Evolutionary conservation across 2,329 filamentous ascomycete species (phyloP).

Genomic region (Sporothrix pallida): DNA sequence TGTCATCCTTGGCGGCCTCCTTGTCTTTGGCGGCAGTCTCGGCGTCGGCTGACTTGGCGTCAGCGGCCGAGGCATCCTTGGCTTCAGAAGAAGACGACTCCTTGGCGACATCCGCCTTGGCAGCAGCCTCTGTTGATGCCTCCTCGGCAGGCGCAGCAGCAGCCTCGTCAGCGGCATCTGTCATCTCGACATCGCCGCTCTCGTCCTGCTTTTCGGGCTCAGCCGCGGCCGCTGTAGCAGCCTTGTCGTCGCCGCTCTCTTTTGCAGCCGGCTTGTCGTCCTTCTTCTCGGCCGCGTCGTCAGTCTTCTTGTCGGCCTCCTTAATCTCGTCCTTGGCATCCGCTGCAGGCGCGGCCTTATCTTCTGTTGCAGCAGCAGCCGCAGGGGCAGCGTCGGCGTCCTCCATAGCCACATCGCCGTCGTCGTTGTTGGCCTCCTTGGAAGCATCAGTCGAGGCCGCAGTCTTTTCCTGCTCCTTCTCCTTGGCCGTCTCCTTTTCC

Average conservation of each 20-base stretch:
- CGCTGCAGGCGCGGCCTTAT: not conserved
- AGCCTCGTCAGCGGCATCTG: slow-evolving; percentile 22
- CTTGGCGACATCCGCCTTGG: not conserved
- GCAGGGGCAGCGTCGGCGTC: slow-evolving; percentile 41
- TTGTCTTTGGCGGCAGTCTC: not conserved
- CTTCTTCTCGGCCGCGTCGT: slow-evolving; percentile 18
- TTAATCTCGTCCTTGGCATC: not conserved
- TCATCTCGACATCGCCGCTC: slow-evolving; percentile 60
- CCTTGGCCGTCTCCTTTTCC: no score
- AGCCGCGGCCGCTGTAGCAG: slow-evolving; percentile 10
- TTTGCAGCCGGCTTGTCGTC: not conserved
- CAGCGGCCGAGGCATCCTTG: not conserved
- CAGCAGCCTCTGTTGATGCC: not conserved
- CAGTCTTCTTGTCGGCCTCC: slow-evolving; percentile 7
- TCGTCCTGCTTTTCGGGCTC: slow-evolving; percentile 35
- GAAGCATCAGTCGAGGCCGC: slow-evolving; percentile 16
- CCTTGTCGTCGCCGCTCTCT: slow-evolving; percentile 1
- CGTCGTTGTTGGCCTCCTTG: slow-evolving; percentile 31
- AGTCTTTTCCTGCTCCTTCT: no score
- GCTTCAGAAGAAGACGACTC: not conserved
- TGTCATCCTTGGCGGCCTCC: not conserved
- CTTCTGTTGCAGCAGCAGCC: slow-evolving; percentile 1
- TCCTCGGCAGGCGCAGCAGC: slow-evolving; percentile 1
- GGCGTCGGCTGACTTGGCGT: not conserved
- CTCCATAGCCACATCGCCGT: slow-evolving; percentile 47